Evolutionary conservation across 257 asterid species (phyloP), one percentile per base, ranked within the genome.

Genomic region (Pogostemon cablin): DNA sequence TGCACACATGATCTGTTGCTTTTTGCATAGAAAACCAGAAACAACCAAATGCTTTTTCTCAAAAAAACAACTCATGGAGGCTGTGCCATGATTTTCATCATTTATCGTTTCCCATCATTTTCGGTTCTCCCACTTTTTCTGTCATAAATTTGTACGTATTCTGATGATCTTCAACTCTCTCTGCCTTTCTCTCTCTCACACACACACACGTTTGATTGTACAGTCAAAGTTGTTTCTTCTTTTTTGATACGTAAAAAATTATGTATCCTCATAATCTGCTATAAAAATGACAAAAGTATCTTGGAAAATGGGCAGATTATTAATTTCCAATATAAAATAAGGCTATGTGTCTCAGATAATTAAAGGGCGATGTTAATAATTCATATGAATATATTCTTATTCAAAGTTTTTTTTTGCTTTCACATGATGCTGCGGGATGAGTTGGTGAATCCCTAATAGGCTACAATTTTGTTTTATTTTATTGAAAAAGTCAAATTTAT

Each of bases 21-120:
- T 62, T 9, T 64, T 47, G 72, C 38, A 71, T 65, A 65, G 44
- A 66, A 20, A 71, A 65, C 72, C 58, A 37, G 66, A 71, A 48
- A 20, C 54, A n/a, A 65, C 25, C 38, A 67, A 52, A 55, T 44
- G 46, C 62, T 64, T 55, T 55, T 76, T 67, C 35, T 37, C 47
- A 50, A 4, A 55, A 57, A 20, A 48, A 70, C 67, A 66, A 56
- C 57, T 66, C 77, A 58, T 35, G 62, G 67, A 55, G 42, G 66
- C 74, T 11, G 77, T 72, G 71, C 62, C 75, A 67, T 72, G 78
- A 44, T 48, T 67, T 67, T 72, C 77, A 72, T 77, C 73, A 59
- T 38, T 55, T 52, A 44, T 64, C 68, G 4, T 7, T 25, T 39
- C 37, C 53, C 70, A 57, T 71, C 63, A 32, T 54, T 77, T 43